Percentiles rank a stretch among this genome's conserved stretches.
phyloP scores from a whole-genome alignment of 1,139 yeast species.

The Taphrina wiesneri region DNA sequence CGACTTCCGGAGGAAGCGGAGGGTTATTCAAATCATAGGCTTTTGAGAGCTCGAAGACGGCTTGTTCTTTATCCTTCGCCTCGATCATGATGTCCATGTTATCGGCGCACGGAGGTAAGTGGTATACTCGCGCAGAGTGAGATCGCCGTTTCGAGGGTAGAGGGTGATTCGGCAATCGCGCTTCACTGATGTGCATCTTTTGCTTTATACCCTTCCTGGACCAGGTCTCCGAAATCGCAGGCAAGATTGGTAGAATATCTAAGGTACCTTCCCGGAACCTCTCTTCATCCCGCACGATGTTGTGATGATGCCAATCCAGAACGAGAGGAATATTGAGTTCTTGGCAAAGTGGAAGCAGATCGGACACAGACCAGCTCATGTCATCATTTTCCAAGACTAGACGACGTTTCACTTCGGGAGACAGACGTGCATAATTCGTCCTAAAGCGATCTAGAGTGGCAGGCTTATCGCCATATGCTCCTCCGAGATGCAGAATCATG shows the following conservation, averaged over 20 bases:
- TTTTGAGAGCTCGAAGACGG: constrained; percentile 50
- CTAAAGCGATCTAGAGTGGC: constrained; percentile 36
- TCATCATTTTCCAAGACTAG: constrained; percentile 36
- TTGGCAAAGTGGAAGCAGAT: constrained; percentile 35
- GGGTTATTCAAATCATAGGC: constrained; percentile 26
- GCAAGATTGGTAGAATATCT: constrained; percentile 29
- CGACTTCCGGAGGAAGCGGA: constrained; percentile 25
- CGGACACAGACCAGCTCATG: constrained; percentile 36
- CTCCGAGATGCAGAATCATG: constrained; percentile 36
- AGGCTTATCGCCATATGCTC: constrained; percentile 35
- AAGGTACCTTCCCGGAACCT: constrained; percentile 33
- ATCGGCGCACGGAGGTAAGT: constrained; percentile 40
- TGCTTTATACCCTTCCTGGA: constrained; percentile 58
- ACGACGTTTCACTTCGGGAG: constrained; percentile 29
- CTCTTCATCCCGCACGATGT: constrained; percentile 34
- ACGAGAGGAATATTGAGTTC: constrained; percentile 36
- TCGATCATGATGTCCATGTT: constrained; percentile 44
- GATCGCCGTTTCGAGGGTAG: constrained; percentile 29
- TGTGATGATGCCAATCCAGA: constrained; percentile 37
- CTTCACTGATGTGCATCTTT: constrained; percentile 47
- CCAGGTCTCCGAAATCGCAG: constrained; percentile 48
- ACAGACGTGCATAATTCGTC: constrained; percentile 34
- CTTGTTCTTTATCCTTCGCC: constrained; percentile 55
- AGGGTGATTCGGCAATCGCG: constrained; percentile 30
- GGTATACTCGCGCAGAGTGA: constrained; percentile 35